Evolutionary conservation across 495 filamentous ascomycete genomes (phyloP).

Genomic region (Penicillium roqueforti): DNA sequence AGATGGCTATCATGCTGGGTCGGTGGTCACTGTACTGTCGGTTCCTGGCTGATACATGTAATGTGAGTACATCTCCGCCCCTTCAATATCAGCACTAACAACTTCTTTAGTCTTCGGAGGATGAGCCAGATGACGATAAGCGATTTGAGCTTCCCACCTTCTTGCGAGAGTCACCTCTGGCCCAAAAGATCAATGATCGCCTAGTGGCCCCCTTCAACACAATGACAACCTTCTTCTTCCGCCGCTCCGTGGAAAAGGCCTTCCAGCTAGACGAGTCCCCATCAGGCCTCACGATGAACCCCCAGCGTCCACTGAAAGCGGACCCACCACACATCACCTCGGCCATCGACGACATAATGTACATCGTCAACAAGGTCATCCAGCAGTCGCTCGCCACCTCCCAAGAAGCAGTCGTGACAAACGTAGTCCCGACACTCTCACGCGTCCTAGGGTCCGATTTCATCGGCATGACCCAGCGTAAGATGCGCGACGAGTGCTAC

Average conservation of each 20-base stretch:
- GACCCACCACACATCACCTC: constrained; percentile 91
- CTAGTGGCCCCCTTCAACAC: constrained; percentile 74
- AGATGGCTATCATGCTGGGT: constrained; percentile 85
- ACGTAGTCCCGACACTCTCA: constrained; percentile 73
- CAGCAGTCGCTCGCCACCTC: constrained; percentile 82
- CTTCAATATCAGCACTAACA: constrained; percentile 17
- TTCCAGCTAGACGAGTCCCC: constrained; percentile 98
- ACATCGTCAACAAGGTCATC: constrained; percentile 90
- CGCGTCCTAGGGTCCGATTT: constrained; percentile 91
- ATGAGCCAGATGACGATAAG: constrained; percentile 29
- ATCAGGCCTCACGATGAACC: constrained; percentile 67
- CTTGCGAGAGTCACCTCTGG: constrained; percentile 67
- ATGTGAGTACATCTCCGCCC: constrained; percentile 48
- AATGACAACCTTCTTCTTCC: constrained; percentile 94
- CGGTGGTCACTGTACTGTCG: constrained; percentile 90
- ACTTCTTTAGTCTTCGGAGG: constrained; percentile 16
- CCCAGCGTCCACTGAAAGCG: constrained; percentile 57
- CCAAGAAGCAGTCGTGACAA: constrained; percentile 67
- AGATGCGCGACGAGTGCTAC: constrained; percentile 94
- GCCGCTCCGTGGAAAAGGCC: constrained; percentile 90
- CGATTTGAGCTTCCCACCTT: constrained; percentile 57
- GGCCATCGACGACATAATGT: constrained; percentile 98
- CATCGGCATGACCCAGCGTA: constrained; percentile 92
- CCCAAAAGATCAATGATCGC: constrained; percentile 67
- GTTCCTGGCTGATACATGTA: constrained; percentile 81